Conservation (phyloP, 352 stramenopile species). For the Halophytophthora batemanensis region DNA sequence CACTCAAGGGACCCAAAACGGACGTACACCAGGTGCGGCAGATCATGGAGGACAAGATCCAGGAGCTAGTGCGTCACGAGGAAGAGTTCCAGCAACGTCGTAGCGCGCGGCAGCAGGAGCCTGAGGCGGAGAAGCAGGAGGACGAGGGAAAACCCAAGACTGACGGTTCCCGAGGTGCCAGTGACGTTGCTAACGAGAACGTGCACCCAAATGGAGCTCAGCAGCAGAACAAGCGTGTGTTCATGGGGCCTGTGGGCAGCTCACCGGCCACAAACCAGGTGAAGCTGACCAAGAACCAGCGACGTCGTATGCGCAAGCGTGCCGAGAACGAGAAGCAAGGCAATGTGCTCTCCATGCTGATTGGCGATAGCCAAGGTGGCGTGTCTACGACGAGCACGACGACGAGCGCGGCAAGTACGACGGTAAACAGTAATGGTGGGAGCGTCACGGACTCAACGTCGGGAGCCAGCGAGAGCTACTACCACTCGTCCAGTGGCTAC, state of each 20-base stretch:
- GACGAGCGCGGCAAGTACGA: slow-evolving; percentile 26
- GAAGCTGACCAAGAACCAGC: slow-evolving; percentile 81
- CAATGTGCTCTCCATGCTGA: slow-evolving; percentile 62
- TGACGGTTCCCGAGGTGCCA: slow-evolving; percentile 5
- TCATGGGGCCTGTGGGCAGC: slow-evolving; percentile 40
- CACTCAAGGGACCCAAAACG: slow-evolving; percentile 46
- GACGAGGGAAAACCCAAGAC: slow-evolving; percentile 19
- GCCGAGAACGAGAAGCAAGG: slow-evolving; percentile 70
- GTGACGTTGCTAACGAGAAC: slow-evolving; percentile 33
- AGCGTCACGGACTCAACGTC: slow-evolving; percentile 24
- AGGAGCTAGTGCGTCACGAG: slow-evolving; percentile 52
- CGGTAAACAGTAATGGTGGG: slow-evolving; percentile 9
- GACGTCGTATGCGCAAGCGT: slow-evolving; percentile 72
- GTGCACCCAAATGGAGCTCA: slow-evolving; percentile 17
- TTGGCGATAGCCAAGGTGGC: slow-evolving; percentile 23
- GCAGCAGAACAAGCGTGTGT: slow-evolving; percentile 11
- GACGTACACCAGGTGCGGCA: slow-evolving; percentile 52
- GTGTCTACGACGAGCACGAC: slow-evolving; percentile 15
- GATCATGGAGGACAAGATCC: slow-evolving; percentile 70
- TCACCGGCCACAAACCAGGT: slow-evolving; percentile 26
- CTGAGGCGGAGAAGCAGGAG: slow-evolving; percentile 31
- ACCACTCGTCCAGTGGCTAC: slow-evolving; percentile 67
- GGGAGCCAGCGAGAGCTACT: slow-evolving; percentile 39
- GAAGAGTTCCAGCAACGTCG: slow-evolving; percentile 46
- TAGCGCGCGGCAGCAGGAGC: slow-evolving; percentile 26